Base-by-base conservation (phyloP, 2,329 filamentous ascomycete species). In the Xylaria sp. region DNA sequence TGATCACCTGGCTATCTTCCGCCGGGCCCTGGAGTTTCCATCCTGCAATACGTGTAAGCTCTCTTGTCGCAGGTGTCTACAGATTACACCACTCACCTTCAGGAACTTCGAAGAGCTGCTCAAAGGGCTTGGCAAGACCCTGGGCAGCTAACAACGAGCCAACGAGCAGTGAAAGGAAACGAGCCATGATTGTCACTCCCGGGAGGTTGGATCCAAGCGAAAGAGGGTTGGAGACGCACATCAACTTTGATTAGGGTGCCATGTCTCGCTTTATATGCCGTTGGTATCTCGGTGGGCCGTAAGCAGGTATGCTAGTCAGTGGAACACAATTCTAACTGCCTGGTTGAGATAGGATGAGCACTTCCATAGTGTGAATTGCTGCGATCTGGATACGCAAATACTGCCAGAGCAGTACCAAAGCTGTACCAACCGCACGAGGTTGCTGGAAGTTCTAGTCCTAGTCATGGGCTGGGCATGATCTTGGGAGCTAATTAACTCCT, bases 151-250 rank as follows among this genome's bases (percentile, higher is more conserved):
- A 48, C 31, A 73, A 49, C 39, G 72, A 68, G 62, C 58, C 68
- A 54, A 68, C 68, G 52, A 73, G 39, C 10, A 73, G 49, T 39
- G 72, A 72, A 31, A 71, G 64, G 39, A 73, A 71, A 58, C 68
- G 70, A 86, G 75, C 75, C 85, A 6, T 82, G 82, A 13, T 88
- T 66, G 59, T 63, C 63, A 60, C 62, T 61, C 64, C 64, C 84
- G 85, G 85, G 76, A 80, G 5, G 79, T 85, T 0, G 80, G 84
- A n/a, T 64, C 84, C 0, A 73, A 36, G 54, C 49, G 43, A 48
- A 43, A 52, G 58, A 49, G 66, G 58, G 51, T 57, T 28, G 36
- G 48, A 31, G 49, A 33, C 0, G 13, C 36, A 59, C 6, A 20
- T 15, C 28, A 4, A 7, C 23, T 18, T 9, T 56, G 54, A 36